Evolutionary conservation across 148 eudicot genomes (phyloP).

Genomic region (Rhododendron ferrugineum): DNA sequence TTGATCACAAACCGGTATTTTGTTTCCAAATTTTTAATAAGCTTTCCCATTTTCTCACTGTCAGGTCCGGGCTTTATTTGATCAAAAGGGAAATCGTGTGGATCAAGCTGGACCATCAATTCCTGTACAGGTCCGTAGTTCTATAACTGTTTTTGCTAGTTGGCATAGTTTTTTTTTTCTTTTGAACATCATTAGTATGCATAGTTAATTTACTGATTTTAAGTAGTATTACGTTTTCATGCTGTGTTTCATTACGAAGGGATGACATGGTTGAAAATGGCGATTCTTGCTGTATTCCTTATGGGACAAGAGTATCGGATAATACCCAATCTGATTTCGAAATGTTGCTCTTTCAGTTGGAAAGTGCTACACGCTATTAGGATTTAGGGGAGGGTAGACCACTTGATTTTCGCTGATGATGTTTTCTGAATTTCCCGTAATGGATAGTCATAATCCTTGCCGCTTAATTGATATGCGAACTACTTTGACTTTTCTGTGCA

Average conservation of each 20-base stretch:
- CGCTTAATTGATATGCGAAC: neutral
- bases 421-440: neutral
- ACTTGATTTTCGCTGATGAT: neutral
- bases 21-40: neutral
- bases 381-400: neutral
- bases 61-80: slow-evolving; percentile 90
- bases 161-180: neutral
- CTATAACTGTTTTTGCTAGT: neutral
- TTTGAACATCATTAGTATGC: neutral
- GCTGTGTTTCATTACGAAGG: neutral
- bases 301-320: neutral
- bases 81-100: slow-evolving; percentile 73
- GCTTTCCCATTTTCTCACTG: slow-evolving; percentile 2
- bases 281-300: neutral
- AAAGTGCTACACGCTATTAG: neutral
- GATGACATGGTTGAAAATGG: neutral
- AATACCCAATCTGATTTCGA: neutral
- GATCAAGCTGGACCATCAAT: slow-evolving; percentile 94
- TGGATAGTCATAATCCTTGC: neutral
- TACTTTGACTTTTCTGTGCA: neutral
- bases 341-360: neutral
- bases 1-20: neutral
- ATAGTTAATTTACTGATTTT: neutral
- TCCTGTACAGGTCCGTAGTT: slow-evolving; percentile 72
- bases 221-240: neutral